phyloP scores from a whole-genome alignment of 1,284 basidiomycete species.

The Boletus nobilissimus region DNA sequence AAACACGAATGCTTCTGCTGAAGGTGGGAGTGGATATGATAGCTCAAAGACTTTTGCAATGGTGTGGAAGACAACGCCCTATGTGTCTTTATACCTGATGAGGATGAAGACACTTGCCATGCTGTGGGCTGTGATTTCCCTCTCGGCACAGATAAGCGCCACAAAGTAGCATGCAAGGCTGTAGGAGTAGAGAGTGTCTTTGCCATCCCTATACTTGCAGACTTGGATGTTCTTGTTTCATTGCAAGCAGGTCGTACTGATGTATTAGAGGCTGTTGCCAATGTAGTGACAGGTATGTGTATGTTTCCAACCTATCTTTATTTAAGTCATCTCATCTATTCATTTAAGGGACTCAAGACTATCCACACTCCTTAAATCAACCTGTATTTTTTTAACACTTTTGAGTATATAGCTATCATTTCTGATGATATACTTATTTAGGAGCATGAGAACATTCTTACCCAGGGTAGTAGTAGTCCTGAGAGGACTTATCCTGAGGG shows the following conservation, averaged over 20 bases:
- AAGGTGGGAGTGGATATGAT: conserved; percentile 39
- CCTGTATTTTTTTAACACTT: no score
- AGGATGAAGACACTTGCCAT: conserved; percentile 37
- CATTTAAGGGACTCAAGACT: no score
- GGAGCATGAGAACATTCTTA: no score
- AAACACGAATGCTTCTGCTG: conserved; percentile 30
- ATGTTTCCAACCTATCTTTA: no score
- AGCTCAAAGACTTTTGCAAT: conserved; percentile 35
- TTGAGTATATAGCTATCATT: no score
- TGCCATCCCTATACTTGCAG: conserved; percentile 29
- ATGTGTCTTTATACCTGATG: conserved; percentile 37
- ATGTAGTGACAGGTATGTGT: no score
- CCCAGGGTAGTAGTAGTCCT: no score
- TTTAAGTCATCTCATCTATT: no score
- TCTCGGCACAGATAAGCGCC: conserved; percentile 27
- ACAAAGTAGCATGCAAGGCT: conserved; percentile 13
- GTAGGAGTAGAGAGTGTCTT: conserved; percentile 30
- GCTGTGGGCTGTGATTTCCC: conserved; percentile 30
- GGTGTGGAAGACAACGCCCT: conserved; percentile 40
- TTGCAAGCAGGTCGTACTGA: conserved; percentile 28
- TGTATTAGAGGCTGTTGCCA: conserved; percentile 2
- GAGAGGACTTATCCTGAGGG: no score
- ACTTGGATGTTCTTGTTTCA: conserved; percentile 22
- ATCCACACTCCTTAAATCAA: no score
- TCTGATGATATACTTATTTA: no score